phyloP scores from a whole-genome alignment of 1,284 basidiomycete genomes.

The Ceratobasidium sp. region DNA sequence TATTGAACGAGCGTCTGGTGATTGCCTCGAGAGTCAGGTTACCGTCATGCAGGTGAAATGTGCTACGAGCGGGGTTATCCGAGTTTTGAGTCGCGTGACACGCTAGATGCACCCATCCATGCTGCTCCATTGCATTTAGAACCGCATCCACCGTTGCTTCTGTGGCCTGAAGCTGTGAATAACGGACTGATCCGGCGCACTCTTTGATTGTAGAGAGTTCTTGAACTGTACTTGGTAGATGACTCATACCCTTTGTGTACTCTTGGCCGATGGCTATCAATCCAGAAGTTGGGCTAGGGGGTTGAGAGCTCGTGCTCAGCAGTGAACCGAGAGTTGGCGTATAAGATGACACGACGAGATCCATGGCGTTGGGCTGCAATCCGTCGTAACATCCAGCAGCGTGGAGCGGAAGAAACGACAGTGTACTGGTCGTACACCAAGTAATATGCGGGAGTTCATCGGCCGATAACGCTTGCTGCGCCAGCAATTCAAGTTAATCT shows the following conservation, averaged over 20 bases:
- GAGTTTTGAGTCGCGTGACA: constrained; percentile 19
- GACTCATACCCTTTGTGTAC: background rate
- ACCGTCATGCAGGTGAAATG: constrained; percentile 16
- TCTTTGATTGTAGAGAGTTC: background rate
- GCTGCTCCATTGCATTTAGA: constrained; percentile 6
- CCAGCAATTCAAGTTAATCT: background rate
- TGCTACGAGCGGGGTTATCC: background rate
- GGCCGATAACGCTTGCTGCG: constrained; percentile 13
- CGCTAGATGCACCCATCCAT: constrained; percentile 13
- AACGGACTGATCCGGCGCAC: background rate
- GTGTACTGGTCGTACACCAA: constrained; percentile 41
- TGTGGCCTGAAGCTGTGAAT: background rate
- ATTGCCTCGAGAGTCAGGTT: background rate
- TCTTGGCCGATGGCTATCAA: constrained; percentile 19
- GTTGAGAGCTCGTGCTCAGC: background rate
- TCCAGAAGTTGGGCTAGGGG: background rate
- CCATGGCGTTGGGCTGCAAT: constrained; percentile 27
- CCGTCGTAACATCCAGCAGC: constrained; percentile 43
- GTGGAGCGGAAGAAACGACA: constrained; percentile 45
- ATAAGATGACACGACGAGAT: constrained; percentile 46
- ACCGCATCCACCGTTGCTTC: background rate
- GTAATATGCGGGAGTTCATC: constrained; percentile 38
- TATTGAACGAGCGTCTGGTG: background rate
- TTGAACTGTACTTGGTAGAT: background rate
- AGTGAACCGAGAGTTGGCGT: constrained; percentile 43